These are phyloP conservation scores for Prunus yedoensis DNA, from an alignment of 331 rosid genomes.

Conservation along the genomic window DNA sequence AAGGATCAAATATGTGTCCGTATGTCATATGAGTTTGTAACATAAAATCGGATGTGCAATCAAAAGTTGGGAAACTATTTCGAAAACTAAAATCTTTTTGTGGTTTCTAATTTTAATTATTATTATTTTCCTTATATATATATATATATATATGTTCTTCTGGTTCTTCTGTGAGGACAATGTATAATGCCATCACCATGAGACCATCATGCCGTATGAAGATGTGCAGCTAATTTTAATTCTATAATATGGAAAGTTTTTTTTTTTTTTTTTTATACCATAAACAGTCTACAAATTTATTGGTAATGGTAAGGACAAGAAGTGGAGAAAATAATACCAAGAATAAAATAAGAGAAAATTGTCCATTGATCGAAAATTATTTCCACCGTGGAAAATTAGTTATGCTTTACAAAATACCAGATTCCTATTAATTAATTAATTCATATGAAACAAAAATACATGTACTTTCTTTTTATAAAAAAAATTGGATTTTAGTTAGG, in stretches of 20 bases:
- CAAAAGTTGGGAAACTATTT: too few species aligned
- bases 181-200: not conserved
- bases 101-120: too few species aligned
- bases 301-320: not conserved
- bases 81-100: too few species aligned
- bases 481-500: conserved; percentile 4
- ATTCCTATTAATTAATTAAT: not conserved
- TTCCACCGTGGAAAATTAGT: not conserved
- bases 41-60: too few species aligned
- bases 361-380: not conserved
- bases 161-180: not conserved
- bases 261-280: not conserved
- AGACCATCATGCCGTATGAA: not conserved
- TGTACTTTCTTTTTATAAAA: not conserved
- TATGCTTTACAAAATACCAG: not conserved
- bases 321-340: too few species aligned
- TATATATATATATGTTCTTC: not conserved
- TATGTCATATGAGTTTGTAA: too few species aligned
- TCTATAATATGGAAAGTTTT: not conserved
- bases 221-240: not conserved
- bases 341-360: too few species aligned
- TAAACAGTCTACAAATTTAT: not conserved
- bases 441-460: not conserved
- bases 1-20: too few species aligned
- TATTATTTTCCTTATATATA: too few species aligned